A percentile compares a stretch with the other conserved stretches of the same genome.
Conservation (phyloP, 2,329 filamentous ascomycete species). For the Elsinoe perseae region DNA sequence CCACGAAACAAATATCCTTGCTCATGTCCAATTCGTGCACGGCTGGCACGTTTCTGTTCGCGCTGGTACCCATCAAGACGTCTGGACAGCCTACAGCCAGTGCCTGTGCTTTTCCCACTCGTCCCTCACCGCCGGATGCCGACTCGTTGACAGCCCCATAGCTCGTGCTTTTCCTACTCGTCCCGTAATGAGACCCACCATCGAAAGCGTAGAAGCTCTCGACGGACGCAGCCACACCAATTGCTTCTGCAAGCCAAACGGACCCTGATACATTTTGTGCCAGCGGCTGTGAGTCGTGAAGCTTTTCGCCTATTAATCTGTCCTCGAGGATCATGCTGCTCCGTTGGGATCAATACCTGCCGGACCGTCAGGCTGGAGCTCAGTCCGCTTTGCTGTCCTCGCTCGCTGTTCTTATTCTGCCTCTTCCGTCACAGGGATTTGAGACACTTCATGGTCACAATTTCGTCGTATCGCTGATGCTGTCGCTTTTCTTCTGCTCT, state of each 20-base stretch:
- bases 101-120: slow-evolving; percentile 1
- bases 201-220: not conserved
- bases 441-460: not conserved
- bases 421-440: not conserved
- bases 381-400: not conserved
- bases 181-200: slow-evolving; percentile 11
- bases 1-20: not conserved
- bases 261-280: slow-evolving; percentile 4
- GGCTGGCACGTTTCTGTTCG: slow-evolving; percentile 10
- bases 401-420: not conserved
- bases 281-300: not conserved
- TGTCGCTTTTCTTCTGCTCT: too few relatives aligned
- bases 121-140: slow-evolving; percentile 4
- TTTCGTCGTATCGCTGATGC: too few relatives aligned
- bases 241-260: slow-evolving; percentile 1
- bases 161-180: slow-evolving; percentile 5
- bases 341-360: not conserved
- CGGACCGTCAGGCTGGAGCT: not conserved
- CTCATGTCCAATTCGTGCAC: not conserved
- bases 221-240: not conserved
- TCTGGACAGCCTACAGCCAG: not conserved
- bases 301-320: not conserved
- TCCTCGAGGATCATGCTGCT: not conserved
- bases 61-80: not conserved
- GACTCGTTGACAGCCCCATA: slow-evolving; percentile 7